phyloP scores from a whole-genome alignment of 371 early-diverging fungal genomes.

The Encephalitozoon intestinalis region DNA sequence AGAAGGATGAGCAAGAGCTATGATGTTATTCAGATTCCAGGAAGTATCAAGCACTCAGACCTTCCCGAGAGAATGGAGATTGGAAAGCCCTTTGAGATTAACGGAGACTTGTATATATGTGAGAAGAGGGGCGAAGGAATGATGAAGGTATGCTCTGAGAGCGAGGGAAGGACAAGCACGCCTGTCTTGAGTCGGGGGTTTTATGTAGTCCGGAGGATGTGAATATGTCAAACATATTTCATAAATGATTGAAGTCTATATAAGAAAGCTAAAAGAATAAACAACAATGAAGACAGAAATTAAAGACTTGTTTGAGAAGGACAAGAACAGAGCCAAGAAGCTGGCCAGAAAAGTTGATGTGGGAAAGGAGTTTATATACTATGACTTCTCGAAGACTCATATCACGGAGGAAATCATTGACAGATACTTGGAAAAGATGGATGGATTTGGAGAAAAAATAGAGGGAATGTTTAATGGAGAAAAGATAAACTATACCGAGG shows the following conservation, averaged over 20 bases:
- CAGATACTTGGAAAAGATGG: neutral
- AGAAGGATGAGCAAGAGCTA: neutral
- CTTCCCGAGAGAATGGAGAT: neutral
- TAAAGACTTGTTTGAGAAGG: slow-evolving; percentile 5
- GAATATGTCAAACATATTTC: neutral
- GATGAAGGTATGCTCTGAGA: neutral
- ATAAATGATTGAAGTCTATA: neutral
- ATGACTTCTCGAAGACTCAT: slow-evolving; percentile 60
- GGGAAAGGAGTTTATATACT: slow-evolving; percentile 38
- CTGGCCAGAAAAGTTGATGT: slow-evolving; percentile 21
- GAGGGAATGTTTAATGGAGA: slow-evolving; percentile 83
- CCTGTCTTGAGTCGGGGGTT: neutral
- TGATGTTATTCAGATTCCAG: slow-evolving; percentile 25
- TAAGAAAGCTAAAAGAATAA: neutral
- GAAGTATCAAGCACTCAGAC: neutral
- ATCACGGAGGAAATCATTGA: slow-evolving; percentile 25
- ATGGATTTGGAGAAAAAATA: slow-evolving; percentile 40
- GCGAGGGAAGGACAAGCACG: neutral
- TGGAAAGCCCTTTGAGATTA: slow-evolving; percentile 16
- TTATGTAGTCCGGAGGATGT: slow-evolving; percentile 23
- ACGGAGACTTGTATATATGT: slow-evolving; percentile 12
- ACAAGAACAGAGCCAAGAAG: slow-evolving; percentile 36
- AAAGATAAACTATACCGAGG: slow-evolving; percentile 90
- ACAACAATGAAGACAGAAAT: neutral
- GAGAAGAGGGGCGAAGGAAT: neutral